Evolutionary conservation across 2,329 filamentous ascomycete species (phyloP), one percentile per base, ranked within the genome.

Genomic region (Colletotrichum ledebouriae): DNA sequence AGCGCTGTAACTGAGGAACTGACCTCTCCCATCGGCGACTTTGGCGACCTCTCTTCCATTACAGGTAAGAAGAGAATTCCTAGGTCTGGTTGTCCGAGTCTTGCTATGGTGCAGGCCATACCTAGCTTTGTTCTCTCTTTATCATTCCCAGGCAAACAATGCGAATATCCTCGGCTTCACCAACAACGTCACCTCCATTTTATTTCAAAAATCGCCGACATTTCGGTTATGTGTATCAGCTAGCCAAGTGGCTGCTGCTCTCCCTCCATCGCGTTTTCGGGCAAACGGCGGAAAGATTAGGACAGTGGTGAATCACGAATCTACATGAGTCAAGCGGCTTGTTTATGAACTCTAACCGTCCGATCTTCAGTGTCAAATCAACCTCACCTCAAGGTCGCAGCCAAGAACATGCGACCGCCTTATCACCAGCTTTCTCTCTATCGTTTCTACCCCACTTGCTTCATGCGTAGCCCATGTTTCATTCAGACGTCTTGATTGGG

Each of bases 21-120:
- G 69, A 75, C 79, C 11, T 77, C 77, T 13, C 71, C 77, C 15
- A 81, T 86, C 62, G 79, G 78, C 44, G 84, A 87, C 12, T 82
- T 86, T 62, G 73, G 80, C 49, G 85, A 87, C 68, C 87, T 87
- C 56, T 55, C 61, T 52, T 34, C 37, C 65, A 83, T 86, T 69
- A 73, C 81, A 76, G 80, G 85, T 87, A 68, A 80, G 84, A 17
- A n/a, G 15, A 33, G 29, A 52, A 12, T 34, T 34, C 2, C 9
- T 25, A 6, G 49, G 17, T 52, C 25, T 52, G 15, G 15, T 33
- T 33, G 29, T 33, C 15, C 33, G 25, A 15, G 33, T 13, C 15
- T 10, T 39, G 37, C 13, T 15, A 39, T 15, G 37, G 13, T 39
- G 37, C 10, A 15, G 37, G 37, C 11, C 10, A 39, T 39, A 12